These are phyloP conservation scores for Zopfia rhizophila DNA, from an alignment of 2,329 filamentous ascomycete species.

Conservation along the genomic window DNA sequence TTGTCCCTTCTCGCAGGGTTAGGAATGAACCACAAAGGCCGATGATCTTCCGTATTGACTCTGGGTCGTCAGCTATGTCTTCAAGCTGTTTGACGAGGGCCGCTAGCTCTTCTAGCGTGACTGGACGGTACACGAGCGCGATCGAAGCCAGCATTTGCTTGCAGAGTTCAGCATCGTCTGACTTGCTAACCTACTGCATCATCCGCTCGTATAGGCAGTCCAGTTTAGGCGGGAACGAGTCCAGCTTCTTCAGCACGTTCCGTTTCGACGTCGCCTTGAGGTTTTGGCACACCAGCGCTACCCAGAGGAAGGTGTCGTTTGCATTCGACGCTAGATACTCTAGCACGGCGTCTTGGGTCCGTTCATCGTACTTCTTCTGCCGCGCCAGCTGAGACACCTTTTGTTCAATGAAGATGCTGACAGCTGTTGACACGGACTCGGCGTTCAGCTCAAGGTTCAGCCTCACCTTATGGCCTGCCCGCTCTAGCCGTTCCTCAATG, in stretches of 20 bases:
- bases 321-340: too few species aligned
- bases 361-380: too few species aligned
- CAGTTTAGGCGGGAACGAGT: conserved; percentile 48
- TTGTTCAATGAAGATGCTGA: too few species aligned
- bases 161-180: conserved; percentile 42
- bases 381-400: too few species aligned
- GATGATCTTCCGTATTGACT: conserved; percentile 38
- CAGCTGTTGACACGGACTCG: conserved; percentile 41
- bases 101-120: conserved; percentile 49
- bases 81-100: conserved; percentile 25
- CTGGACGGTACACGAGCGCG: conserved; percentile 47
- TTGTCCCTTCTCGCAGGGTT: conserved; percentile 33
- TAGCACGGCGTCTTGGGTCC: too few species aligned
- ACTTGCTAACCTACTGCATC: conserved; percentile 44
- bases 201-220: conserved; percentile 53
- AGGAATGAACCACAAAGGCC: conserved; percentile 54
- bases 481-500: conserved; percentile 48
- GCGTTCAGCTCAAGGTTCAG: conserved; percentile 48
- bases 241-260: conserved; percentile 22
- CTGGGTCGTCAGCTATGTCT: conserved; percentile 15
- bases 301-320: conserved; percentile 53
- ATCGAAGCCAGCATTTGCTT: conserved; percentile 47
- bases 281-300: conserved; percentile 44
- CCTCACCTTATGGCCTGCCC: conserved; percentile 22
- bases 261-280: conserved; percentile 32